These are phyloP conservation scores for Linum tenue DNA, from an alignment of 345 rosid species.

Conservation along the genomic window DNA sequence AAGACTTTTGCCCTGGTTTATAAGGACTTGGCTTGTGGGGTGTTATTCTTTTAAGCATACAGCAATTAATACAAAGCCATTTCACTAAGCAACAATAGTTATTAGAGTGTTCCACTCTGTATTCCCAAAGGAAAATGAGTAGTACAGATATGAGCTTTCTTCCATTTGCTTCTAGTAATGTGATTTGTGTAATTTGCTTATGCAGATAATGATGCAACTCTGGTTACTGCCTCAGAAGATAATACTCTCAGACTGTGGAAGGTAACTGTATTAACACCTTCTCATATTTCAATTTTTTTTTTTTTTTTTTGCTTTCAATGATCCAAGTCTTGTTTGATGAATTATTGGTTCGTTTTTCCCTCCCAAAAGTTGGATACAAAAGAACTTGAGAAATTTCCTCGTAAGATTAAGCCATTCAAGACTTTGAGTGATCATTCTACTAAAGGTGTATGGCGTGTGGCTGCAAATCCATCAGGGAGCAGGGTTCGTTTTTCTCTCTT, in stretches of 20 bases:
- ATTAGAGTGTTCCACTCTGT: no score
- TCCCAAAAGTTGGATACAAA: slow-evolving; percentile 48
- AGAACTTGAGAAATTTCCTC: slow-evolving; percentile 29
- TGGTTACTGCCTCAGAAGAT: slow-evolving; percentile 93
- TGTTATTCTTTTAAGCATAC: no score
- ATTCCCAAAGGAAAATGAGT: no score
- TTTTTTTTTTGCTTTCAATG: slow-evolving; percentile 1
- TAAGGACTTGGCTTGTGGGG: no score
- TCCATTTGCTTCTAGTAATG: no score
- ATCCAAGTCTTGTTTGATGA: slow-evolving; percentile 6
- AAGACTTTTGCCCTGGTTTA: no score
- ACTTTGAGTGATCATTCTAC: slow-evolving; percentile 76
- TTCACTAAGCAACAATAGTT: no score
- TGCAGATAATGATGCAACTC: slow-evolving; percentile 27
- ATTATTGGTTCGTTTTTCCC: slow-evolving; percentile 4
- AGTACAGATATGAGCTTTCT: no score
- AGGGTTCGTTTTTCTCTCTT: slow-evolving; percentile 41
- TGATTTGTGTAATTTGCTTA: slow-evolving; percentile 24
- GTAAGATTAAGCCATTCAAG: slow-evolving; percentile 58
- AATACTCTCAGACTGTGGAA: slow-evolving; percentile 81
- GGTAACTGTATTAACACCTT: slow-evolving; percentile 37
- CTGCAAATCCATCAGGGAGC: slow-evolving; percentile 49
- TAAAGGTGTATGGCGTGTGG: slow-evolving; percentile 75
- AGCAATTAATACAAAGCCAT: no score
- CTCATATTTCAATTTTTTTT: not conserved